These are phyloP conservation scores for Calonectria multiphialidica DNA, from an alignment of 2,329 filamentous ascomycete species.

Conservation along the genomic window DNA sequence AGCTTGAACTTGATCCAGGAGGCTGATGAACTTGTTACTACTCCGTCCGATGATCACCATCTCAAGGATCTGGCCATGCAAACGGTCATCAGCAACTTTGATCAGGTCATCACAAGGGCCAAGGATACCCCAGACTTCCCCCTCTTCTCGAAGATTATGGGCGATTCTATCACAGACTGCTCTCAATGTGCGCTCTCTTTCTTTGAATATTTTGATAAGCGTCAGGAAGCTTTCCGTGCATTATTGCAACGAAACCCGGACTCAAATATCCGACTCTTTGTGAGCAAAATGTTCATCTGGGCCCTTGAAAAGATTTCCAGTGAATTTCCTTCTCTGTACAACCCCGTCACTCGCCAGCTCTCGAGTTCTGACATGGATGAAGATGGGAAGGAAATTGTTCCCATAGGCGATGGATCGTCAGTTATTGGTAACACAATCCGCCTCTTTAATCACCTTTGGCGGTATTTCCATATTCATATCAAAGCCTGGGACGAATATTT, in stretches of 20 bases:
- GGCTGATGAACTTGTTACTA: conserved; percentile 18
- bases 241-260: conserved; percentile 74
- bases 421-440: conserved; percentile 55
- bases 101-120: conserved; percentile 79
- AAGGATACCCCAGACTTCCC: conserved; percentile 76
- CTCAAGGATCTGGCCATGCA: conserved; percentile 64
- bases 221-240: conserved; percentile 70
- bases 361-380: conserved; percentile 45
- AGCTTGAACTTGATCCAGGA: conserved; percentile 11
- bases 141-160: conserved; percentile 62
- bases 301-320: conserved; percentile 66
- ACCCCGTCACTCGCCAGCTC: conserved; percentile 31
- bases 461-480: conserved; percentile 69
- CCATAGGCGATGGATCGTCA: conserved; percentile 13
- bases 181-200: conserved; percentile 67
- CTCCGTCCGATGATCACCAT: conserved; percentile 31
- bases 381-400: conserved; percentile 34
- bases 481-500: conserved; percentile 85
- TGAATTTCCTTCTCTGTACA: conserved; percentile 61
- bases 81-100: conserved; percentile 74
- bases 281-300: conserved; percentile 63
- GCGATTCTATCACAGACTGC: conserved; percentile 62
- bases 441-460: conserved; percentile 70
- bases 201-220: conserved; percentile 70
- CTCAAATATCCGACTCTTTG: conserved; percentile 64